Base-by-base conservation (phyloP, 2,329 filamentous ascomycete species). In the Corniculantispora saksenae region DNA sequence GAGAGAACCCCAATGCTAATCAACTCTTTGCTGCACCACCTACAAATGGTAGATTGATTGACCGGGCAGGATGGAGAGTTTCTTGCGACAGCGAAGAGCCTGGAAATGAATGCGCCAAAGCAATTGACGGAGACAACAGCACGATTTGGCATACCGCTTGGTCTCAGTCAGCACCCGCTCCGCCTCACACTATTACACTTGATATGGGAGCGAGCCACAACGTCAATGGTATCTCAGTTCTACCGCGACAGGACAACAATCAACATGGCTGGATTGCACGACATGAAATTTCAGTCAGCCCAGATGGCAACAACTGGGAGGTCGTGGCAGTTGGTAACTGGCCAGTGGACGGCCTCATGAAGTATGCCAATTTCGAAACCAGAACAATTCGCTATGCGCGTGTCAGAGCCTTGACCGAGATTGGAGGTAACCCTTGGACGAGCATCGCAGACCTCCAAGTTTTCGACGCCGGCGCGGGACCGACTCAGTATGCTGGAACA, bases 281-380 rank as follows among this genome's bases (percentile, higher is more conserved):
- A 21, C 73, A 76, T 40, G 70, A 70, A 45, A 68, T 77, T 21
- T 67, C 68, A 15, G 64, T 76, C 51, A 76, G 74, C 64, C 66
- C 68, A 4, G 73, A 75, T 45, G 71, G 71, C 9, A 66, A 56
- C 15, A 70, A 66, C 10, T 76, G 73, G 73, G 68, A 67, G 13
- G 27, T 58, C 4, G 72, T 75, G 2, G 73, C 71, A 32, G 70
- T 62, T 15, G 76, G 76, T 17, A 72, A 70, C 6, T 78, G 69
- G 68, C 66, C 69, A 23, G 69, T 70, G 17, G 75, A 77, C 59
- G 67, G 51, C 2, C 70, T 69, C 2, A 66, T 65, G 43, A 78
- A 76, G 67, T 72, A 71, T 8, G 74, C 74, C 43, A 76, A 74
- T 66, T 77, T 77, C 66, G 72, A 74, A 9, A 71, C 73, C 13